Conservation (phyloP, 2,329 filamentous ascomycete species). For the Lachnellula willkommii region DNA sequence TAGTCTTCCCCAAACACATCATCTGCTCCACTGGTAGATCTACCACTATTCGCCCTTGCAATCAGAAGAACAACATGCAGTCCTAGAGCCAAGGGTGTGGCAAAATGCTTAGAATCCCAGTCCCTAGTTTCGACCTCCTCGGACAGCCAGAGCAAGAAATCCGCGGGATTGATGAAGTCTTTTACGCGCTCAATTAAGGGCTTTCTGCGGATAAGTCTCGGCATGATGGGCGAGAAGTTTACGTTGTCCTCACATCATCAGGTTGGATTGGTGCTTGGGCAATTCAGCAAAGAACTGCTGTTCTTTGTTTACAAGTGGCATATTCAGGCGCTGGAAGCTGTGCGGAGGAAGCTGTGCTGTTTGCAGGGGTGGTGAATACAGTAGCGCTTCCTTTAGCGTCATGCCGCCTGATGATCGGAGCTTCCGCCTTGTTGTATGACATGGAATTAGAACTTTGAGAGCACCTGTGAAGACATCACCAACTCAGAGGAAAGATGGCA, state of each 20-base stretch:
- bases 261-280: background rate
- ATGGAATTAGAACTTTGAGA: background rate
- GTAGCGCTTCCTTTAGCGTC: conserved; percentile 11
- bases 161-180: conserved; percentile 76
- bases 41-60: conserved; percentile 68
- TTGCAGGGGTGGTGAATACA: conserved; percentile 5
- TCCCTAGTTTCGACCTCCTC: conserved; percentile 90
- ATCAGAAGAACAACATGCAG: conserved; percentile 79
- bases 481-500: conserved; percentile 45
- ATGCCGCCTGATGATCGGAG: conserved; percentile 8
- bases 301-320: conserved; percentile 19
- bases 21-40: conserved; percentile 49
- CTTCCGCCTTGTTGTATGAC: background rate
- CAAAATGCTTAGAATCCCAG: conserved; percentile 78
- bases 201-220: conserved; percentile 74
- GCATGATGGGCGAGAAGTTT: conserved; percentile 44
- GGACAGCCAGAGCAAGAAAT: conserved; percentile 84
- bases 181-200: conserved; percentile 77
- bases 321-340: background rate
- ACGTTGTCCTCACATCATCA: conserved; percentile 34
- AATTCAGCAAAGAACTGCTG: background rate
- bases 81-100: conserved; percentile 66
- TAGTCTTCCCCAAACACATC: conserved; percentile 78
- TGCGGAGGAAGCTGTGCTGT: background rate
- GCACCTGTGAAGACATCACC: background rate